Base-by-base conservation (phyloP, 2,329 filamentous ascomycete species). In the Talaromyces verruculosus region DNA sequence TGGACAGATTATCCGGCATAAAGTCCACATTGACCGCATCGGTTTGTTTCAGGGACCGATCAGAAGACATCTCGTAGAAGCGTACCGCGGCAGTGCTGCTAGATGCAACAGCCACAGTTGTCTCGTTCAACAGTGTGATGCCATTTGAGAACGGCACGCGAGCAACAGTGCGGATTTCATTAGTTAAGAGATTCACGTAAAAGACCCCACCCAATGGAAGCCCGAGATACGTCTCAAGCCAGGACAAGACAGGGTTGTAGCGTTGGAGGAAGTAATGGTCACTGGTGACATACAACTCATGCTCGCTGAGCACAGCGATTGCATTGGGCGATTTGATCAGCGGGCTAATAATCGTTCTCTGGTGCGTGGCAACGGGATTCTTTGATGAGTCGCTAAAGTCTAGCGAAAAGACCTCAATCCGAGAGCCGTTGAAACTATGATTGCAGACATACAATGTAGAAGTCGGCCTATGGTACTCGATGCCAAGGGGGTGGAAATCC, bases 281-380 rank as follows among this genome's bases (percentile, higher is more conserved):
- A 47, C 68, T 70, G 15, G 60, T 70, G 11, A 70, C 57, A 63
- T 69, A 70, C 13, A 70, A 37, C 33, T 69, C 68, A 4, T 65
- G 53, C 4, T 22, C 39, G 13, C 25, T 66, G 10, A 70, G 22
- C 1, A 61, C 65, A 22, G 63, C 15, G 22, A 70, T 47, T n/a
- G 69, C 64, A 37, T 70, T 70, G 6, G 69, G 69, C 2, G 67
- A 61, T 4, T 45, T 49, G 35, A 68, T 49, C 4, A 67, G 61
- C 25, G 69, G 65, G 59, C 58, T 51, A 3, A 59, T 30, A 7
- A 70, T 53, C 1, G 63, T 65, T 7, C 55, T 22, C 3, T 35
- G 30, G 57, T 70, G 59, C 33, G 17, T 59, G 1, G 68, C 68
- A 3, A 66, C 28, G 1, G 68, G 43, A 0, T n/a, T 33, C 0